Percentiles rank a stretch among this genome's conserved stretches.
Conservation (phyloP, 129 eudicot genomes). For the Helianthus annuus region DNA sequence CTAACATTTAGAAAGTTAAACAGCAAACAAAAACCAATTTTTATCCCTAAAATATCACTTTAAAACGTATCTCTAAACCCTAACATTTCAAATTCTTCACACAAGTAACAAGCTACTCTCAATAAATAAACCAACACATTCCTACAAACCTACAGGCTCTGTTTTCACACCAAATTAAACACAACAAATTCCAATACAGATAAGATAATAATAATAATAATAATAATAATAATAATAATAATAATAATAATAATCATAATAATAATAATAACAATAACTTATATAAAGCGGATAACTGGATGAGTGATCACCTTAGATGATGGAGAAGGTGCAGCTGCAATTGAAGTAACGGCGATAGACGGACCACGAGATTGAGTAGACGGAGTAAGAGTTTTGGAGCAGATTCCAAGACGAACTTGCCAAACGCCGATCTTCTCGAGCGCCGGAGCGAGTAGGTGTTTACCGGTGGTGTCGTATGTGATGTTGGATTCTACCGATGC, state of each 20-base stretch:
- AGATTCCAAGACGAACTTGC: slow-evolving; percentile 88
- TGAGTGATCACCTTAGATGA: slow-evolving; percentile 45
- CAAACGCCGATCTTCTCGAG: slow-evolving; percentile 85
- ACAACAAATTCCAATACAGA: not conserved
- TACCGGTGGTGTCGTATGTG: slow-evolving; percentile 76
- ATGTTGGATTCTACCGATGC: slow-evolving; percentile 77
- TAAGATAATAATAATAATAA: not conserved
- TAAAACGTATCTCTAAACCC: too few relatives aligned
- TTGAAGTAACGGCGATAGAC: slow-evolving; percentile 67
- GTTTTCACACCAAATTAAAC: not conserved
- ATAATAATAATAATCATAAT: not conserved
- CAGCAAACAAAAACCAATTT: not conserved
- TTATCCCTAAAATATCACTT: not conserved
- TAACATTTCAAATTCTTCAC: not conserved
- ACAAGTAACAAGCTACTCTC: not conserved
- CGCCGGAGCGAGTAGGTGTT: slow-evolving; percentile 81
- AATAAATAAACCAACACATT: not conserved
- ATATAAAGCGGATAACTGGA: not conserved
- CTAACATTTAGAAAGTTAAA: not conserved
- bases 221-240: not conserved
- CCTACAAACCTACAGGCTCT: not conserved
- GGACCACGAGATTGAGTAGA: slow-evolving; percentile 59
- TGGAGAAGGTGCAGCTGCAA: slow-evolving; percentile 61
- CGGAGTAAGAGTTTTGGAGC: slow-evolving; percentile 63
- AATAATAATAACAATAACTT: too few relatives aligned